Evolutionary conservation across 352 stramenopile genomes (phyloP), one percentile per base, ranked within the genome.

Genomic region (Phytophthora meadii): DNA sequence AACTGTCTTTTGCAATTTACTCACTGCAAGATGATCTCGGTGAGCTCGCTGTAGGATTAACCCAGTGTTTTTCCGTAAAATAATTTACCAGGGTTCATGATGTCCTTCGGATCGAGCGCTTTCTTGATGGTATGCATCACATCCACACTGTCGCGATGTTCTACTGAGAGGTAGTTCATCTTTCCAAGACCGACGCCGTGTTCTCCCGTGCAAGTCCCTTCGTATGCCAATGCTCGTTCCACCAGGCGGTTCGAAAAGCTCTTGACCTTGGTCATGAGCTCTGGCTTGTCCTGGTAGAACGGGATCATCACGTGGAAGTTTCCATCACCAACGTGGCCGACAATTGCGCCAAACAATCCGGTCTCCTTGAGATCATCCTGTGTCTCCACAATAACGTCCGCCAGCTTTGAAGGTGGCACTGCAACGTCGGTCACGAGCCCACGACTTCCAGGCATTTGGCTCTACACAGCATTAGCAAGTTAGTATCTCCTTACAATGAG

Each of bases 221-320:
- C 97, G 42, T 92, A 82, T 4, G 50, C 68, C 3, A 97, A 70
- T 7, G 93, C 93, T 19, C 82, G 76, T 51, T 87, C 60, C 34
- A 92, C 84, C 27, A 93, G 67, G 2, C 81, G 81, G 42, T 85
- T 82, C 68, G 93, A 97, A 28, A 99, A 92, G 39, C 80, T 68
- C 59, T 93, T 84, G 12, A 98, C 82, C 58, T 90, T 89, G 8
- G 73, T 58, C 65, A 97, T 85, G 46, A 98, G 82, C 40, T 87
- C 76, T 5, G 82, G 66, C 49, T 98, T 83, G 53, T 95, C 79
- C 27, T 74, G 76, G 56, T 96, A 81, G 54, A 96, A 89, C 11
- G 97, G 92, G 19, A 99, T 76, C 68, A 99, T 98, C 49, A 94
- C 95, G 74, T 99, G 97, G 72, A 99, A 99, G 76, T 99, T 99